phyloP scores from a whole-genome alignment of 2,329 filamentous ascomycete genomes.

The Verticillium klebahnii region DNA sequence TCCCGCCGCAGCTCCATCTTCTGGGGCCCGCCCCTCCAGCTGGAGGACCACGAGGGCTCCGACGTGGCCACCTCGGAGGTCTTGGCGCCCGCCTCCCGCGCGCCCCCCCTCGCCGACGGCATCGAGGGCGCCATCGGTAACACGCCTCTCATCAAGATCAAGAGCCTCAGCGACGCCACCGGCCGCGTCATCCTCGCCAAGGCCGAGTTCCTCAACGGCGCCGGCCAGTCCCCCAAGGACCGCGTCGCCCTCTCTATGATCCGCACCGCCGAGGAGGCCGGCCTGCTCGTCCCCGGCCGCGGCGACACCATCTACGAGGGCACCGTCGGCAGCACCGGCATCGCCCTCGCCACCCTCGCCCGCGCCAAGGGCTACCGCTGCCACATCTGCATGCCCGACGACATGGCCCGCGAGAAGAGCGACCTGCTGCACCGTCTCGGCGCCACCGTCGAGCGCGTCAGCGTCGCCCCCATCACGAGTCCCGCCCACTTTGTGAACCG shows the following conservation, averaged over 20 bases:
- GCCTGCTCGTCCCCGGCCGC: slow-evolving; percentile 69
- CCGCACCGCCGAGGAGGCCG: slow-evolving; percentile 69
- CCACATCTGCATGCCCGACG: slow-evolving; percentile 96
- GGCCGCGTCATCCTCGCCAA: slow-evolving; percentile 89
- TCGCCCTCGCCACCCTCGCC: slow-evolving; percentile 85
- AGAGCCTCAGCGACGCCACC: slow-evolving; percentile 78
- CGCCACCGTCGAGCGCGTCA: slow-evolving; percentile 86
- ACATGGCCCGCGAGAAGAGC: slow-evolving; percentile 84
- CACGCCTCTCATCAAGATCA: slow-evolving; percentile 83
- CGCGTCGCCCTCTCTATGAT: slow-evolving; percentile 92
- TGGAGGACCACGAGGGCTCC: slow-evolving; percentile 49
- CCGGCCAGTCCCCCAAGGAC: slow-evolving; percentile 91
- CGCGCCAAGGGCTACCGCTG: slow-evolving; percentile 85
- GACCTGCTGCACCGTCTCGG: slow-evolving; percentile 85
- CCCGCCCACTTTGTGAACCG: slow-evolving; percentile 92
- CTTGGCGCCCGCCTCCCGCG: slow-evolving; percentile 11
- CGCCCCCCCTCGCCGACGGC: slow-evolving; percentile 58
- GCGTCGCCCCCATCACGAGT: slow-evolving; percentile 89
- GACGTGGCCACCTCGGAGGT: slow-evolving; percentile 6
- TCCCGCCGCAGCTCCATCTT: slow-evolving; percentile 39
- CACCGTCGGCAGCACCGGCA: slow-evolving; percentile 93
- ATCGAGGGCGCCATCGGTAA: slow-evolving; percentile 92
- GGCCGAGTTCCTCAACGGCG: slow-evolving; percentile 93
- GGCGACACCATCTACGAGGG: slow-evolving; percentile 97
- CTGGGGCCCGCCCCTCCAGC: slow-evolving; percentile 42